phyloP scores from a whole-genome alignment of 2,329 filamentous ascomycete species.

The Aspergillus pseudonomiae region DNA sequence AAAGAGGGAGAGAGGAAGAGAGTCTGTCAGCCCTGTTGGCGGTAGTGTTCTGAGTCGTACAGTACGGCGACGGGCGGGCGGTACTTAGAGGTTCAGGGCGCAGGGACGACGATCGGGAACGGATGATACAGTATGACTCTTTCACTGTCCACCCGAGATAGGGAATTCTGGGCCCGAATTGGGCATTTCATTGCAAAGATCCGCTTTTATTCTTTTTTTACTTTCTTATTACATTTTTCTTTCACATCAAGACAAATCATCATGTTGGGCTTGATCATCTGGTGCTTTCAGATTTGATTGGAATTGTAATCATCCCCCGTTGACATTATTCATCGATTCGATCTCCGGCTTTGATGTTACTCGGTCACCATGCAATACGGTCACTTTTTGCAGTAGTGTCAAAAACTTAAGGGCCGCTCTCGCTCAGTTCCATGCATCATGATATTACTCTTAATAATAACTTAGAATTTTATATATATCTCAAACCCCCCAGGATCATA shows the following conservation, averaged over 20 bases:
- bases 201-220: slow-evolving; percentile 6
- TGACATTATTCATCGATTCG: neutral
- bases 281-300: neutral
- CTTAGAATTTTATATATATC: neutral
- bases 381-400: neutral
- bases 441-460: neutral
- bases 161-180: slow-evolving; percentile 17
- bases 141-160: slow-evolving; percentile 17
- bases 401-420: neutral
- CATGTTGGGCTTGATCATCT: neutral
- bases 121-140: slow-evolving; percentile 23
- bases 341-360: neutral
- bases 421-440: neutral
- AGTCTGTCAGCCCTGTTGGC: neutral
- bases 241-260: slow-evolving; percentile 3
- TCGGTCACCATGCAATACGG: neutral
- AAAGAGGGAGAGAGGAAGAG: slow-evolving; percentile 4
- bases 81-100: slow-evolving; percentile 7
- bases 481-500: neutral
- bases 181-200: slow-evolving; percentile 11
- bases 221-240: slow-evolving; percentile 6
- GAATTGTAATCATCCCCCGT: neutral
- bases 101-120: slow-evolving; percentile 18
- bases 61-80: slow-evolving; percentile 11
- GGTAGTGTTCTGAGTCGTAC: slow-evolving; percentile 2